Evolutionary conservation across 306 rosid species (phyloP).

Genomic region (Trifolium pratense): DNA sequence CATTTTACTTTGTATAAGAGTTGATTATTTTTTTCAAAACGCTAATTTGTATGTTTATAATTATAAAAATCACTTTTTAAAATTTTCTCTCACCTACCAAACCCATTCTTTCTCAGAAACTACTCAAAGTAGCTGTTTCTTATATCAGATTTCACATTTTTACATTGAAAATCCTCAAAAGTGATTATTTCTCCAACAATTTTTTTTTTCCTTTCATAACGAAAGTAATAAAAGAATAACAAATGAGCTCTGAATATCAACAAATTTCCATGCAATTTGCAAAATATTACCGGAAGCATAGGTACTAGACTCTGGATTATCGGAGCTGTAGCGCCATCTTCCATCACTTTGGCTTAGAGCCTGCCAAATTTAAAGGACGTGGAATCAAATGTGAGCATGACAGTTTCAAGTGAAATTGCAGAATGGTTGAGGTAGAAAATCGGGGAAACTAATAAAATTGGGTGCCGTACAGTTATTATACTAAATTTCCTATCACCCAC

Average conservation of each 20-base stretch:
- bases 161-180: neutral
- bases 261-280: conserved; percentile 17
- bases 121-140: neutral
- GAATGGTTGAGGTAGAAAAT: neutral
- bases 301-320: conserved; percentile 92
- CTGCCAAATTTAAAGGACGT: conserved; percentile 54
- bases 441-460: neutral
- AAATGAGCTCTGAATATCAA: conserved; percentile 15
- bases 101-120: neutral
- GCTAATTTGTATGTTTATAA: neutral
- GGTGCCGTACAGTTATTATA: conserved; percentile 21
- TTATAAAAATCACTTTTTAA: neutral
- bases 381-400: conserved; percentile 37
- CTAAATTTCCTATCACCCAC: conserved; percentile 31
- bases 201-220: neutral
- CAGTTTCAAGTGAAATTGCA: conserved; percentile 5
- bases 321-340: conserved; percentile 94
- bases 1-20: neutral
- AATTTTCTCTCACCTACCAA: neutral
- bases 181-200: neutral
- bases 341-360: conserved; percentile 99
- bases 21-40: neutral
- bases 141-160: neutral
- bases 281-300: conserved; percentile 89
- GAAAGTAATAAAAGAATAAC: neutral